A percentile compares a stretch with the other conserved stretches of the same genome.
Conservation (phyloP, 108 stramenopile genomes). For the Thalassiosira profunda region DNA sequence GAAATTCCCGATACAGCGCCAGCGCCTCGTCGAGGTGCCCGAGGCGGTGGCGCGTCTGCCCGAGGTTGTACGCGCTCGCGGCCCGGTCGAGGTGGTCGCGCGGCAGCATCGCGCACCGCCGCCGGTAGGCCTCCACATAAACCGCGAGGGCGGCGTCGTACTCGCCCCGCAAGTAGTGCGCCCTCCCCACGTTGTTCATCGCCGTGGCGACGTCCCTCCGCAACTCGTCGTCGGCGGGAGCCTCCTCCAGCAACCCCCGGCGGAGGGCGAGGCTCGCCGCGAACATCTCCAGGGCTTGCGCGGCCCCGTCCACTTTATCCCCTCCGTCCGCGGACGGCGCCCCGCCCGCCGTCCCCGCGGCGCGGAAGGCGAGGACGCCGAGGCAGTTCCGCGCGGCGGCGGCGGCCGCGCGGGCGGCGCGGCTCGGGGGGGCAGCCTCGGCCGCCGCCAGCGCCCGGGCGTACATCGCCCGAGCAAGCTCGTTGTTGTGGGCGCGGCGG, state of each 20-base stretch:
- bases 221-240: conserved; percentile 7
- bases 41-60: conserved; percentile 67
- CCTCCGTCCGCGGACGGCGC: no score
- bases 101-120: conserved; percentile 53
- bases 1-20: conserved; percentile 54
- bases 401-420: not conserved
- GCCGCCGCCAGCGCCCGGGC: conserved; percentile 6
- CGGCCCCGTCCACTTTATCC: conserved; percentile 17
- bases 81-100: conserved; percentile 56
- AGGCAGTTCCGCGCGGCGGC: conserved; percentile 46
- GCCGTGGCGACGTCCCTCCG: conserved; percentile 45
- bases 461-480: conserved; percentile 20
- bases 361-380: conserved; percentile 51
- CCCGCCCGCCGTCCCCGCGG: no score
- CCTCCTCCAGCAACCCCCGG: conserved; percentile 9
- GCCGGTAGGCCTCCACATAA: conserved; percentile 54
- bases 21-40: conserved; percentile 54
- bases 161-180: conserved; percentile 56
- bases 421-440: not conserved
- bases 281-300: conserved; percentile 44
- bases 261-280: conserved; percentile 45
- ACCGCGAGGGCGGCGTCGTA: conserved; percentile 52
- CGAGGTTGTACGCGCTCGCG: conserved; percentile 74
- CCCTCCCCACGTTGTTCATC: conserved; percentile 74
- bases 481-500: conserved; percentile 10